Evolutionary conservation across 2,329 filamentous ascomycete genomes (phyloP), one percentile per base, ranked within the genome.

Genomic region (Mycogone perniciosa): DNA sequence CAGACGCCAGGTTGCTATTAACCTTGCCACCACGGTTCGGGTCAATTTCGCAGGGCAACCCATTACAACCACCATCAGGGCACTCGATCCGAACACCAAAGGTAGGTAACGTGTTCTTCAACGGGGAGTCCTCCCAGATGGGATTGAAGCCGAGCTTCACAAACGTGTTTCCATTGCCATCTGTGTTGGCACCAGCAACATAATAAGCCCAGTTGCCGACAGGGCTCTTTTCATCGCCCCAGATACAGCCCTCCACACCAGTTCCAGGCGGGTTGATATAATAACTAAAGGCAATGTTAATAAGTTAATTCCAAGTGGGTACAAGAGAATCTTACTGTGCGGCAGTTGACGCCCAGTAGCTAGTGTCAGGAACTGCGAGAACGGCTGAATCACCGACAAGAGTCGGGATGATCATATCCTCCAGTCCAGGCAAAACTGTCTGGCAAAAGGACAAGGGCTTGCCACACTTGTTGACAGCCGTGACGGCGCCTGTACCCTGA

Each of bases 341-440:
- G 52, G 86, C 80, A 9, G 87, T 90, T 41, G 71, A 68, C 58
- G 75, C 80, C 87, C 86, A 91, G 68, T 91, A 91, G 50, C 70
- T 76, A 13, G 76, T 69, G 51, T 76, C 84, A 7, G 88, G 88
- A 34, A 91, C 86, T 45, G 88, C 86, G 49, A 92, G 72, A 31
- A 76, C 77, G n/a, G 74, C 72, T 7, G 65, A 67, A 55, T 73
- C 70, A 26, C 73, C 62, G 43, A 90, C 82, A 55, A 82, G 67
- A n/a, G 86, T 91, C 11, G 86, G 86, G 60, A 90, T 90, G 58
- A 90, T 74, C 86, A 91, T 91, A 54, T 84, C 84, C 71, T 91
- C 87, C 60, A 89, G 85, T 45, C 87, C 87, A 13, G 87, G 87
- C 54, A 90, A 69, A 10, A 89, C 84, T 4, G 87, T 91, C 69